These are phyloP conservation scores for Xylariaceae sp. DNA, from an alignment of 2,329 filamentous ascomycete genomes.

Conservation along the genomic window DNA sequence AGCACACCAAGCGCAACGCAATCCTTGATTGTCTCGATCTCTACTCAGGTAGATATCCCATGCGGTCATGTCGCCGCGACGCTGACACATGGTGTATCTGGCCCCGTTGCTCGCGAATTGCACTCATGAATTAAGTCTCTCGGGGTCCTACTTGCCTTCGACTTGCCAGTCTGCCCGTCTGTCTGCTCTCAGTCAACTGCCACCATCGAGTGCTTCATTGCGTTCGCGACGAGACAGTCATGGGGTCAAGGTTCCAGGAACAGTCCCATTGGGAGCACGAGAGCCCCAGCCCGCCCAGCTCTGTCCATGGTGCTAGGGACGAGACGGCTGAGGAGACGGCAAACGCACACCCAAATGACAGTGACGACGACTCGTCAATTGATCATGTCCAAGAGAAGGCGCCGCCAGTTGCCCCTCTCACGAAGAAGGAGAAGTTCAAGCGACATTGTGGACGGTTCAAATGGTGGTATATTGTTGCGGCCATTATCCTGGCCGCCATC, in stretches of 20 bases:
- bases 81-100: conserved; percentile 5
- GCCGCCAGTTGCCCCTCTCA: conserved; percentile 18
- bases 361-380: conserved; percentile 22
- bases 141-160: too few species aligned
- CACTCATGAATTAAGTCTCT: conserved; percentile 2
- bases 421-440: conserved; percentile 37
- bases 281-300: conserved; percentile 17
- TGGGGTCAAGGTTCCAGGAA: conserved; percentile 28
- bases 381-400: conserved; percentile 30
- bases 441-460: conserved; percentile 40
- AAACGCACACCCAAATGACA: conserved; percentile 12
- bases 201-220: conserved; percentile 13
- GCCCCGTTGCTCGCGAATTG: conserved; percentile 7
- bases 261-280: conserved; percentile 24
- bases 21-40: too few species aligned
- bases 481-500: conserved; percentile 40
- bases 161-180: neutral
- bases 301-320: conserved; percentile 23
- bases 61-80: conserved; percentile 13
- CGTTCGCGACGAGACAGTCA: conserved; percentile 20
- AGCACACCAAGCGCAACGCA: conserved; percentile 1
- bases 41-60: neutral
- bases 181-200: conserved; percentile 9
- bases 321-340: conserved; percentile 11
- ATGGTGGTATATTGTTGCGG: conserved; percentile 40